These are phyloP conservation scores for Neonectria hederae DNA, from an alignment of 2,329 filamentous ascomycete species.

Conservation along the genomic window DNA sequence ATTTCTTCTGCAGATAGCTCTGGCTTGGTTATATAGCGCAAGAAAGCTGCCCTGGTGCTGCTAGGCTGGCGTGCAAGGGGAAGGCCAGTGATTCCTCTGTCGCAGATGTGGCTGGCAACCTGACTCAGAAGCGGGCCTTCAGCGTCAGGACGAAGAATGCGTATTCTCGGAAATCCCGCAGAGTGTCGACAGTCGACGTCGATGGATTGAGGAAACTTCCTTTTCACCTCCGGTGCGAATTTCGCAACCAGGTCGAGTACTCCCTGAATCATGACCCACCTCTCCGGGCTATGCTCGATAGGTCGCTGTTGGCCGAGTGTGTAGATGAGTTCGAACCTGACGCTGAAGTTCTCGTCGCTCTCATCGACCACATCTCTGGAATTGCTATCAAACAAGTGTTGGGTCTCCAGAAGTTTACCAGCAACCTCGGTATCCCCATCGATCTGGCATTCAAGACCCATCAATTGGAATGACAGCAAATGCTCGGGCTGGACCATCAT, in stretches of 20 bases:
- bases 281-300: conserved; percentile 61
- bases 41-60: conserved; percentile 44
- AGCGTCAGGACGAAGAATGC: conserved; percentile 36
- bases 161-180: neutral
- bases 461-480: conserved; percentile 69
- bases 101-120: conserved; percentile 54
- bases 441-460: conserved; percentile 62
- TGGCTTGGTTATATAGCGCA: conserved; percentile 55
- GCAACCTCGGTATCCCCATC: conserved; percentile 42
- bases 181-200: neutral
- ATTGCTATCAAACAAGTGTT: conserved; percentile 55
- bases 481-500: conserved; percentile 72
- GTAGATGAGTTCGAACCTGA: conserved; percentile 70
- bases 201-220: neutral
- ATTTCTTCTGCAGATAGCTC: conserved; percentile 45
- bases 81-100: conserved; percentile 52
- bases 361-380: conserved; percentile 70
- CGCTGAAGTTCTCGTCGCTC: conserved; percentile 70
- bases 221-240: neutral
- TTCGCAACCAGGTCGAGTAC: neutral
- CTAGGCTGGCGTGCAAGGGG: conserved; percentile 51
- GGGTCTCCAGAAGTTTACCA: conserved; percentile 48
- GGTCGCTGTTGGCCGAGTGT: conserved; percentile 63
- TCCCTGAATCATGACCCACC: conserved; percentile 66
- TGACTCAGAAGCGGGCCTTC: conserved; percentile 41